Base-by-base conservation (phyloP, 2,329 filamentous ascomycete species). In the Chaetomiaceae sp. region DNA sequence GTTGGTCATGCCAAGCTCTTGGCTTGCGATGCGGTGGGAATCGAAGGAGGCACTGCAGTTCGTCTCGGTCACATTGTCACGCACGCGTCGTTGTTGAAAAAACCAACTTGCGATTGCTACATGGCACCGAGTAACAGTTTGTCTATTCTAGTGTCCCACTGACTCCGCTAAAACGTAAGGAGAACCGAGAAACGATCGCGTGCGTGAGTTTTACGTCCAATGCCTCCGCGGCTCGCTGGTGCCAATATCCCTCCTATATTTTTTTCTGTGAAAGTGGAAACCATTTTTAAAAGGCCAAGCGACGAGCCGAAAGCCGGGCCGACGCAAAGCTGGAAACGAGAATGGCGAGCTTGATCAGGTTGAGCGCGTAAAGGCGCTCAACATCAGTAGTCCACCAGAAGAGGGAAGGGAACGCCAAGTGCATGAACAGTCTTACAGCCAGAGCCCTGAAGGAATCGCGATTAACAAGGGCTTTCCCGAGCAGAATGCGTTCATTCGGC, bases 401-500 rank as follows among this genome's bases (percentile, higher is more conserved):
- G 43, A 51, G 44, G 48, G 42, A 56, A 49, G 43, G 56, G 37
- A 51, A 42, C 53, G 41, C 53, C 48, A 57, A 34, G 54, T 51
- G 48, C 42, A 56, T 48, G 54, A 51, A 54, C 56, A 56, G 43
- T 63, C 60, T 63, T 63, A 62, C 59, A 59, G 47, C 59, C 60
- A 55, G 30, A 51, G 44, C 44, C 51, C 27, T 27, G 14, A 30
- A 46, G 27, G 11, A 52, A 30, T 38, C 20, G 48, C 42, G 34
- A 20, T 36, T 41, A 44, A 47, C 18, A 42, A 34, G 34, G 20
- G 33, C 18, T 7, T n/a, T 20, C 45, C 23, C 16, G n/a, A 38
- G 32, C 5, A 29, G 33, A 42, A 30, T 33, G 18, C 27, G 47
- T 38, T 56, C 76, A 85, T 75, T 97, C 94, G 66, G 91, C 92